These are phyloP conservation scores for Fusarium sp. DNA, from an alignment of 2,329 filamentous ascomycete species.

Conservation along the genomic window DNA sequence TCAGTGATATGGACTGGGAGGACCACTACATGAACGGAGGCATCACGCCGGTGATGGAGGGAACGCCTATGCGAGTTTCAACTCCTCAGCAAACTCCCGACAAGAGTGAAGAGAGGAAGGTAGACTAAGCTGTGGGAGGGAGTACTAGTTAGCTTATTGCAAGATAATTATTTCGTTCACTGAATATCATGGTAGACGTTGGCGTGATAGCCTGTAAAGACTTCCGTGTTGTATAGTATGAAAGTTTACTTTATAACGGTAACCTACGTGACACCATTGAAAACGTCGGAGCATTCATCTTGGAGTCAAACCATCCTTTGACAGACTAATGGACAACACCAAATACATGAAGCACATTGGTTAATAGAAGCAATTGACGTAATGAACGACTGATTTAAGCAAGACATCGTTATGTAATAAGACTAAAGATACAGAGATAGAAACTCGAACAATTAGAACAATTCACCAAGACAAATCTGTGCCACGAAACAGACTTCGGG, in stretches of 20 bases:
- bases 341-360: rapidly evolving
- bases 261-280: no score
- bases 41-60: conserved; percentile 30
- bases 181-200: not conserved
- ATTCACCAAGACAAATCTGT: not conserved
- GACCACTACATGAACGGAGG: conserved; percentile 30
- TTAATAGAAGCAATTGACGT: no score
- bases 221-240: no score
- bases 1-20: conserved; percentile 43
- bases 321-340: rapidly evolving
- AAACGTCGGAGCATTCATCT: rapidly evolving
- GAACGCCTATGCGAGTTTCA: conserved; percentile 6
- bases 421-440: not conserved
- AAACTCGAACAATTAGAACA: rapidly evolving
- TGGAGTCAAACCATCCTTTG: rapidly evolving
- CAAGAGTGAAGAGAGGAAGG: conserved; percentile 20
- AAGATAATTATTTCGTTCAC: not conserved
- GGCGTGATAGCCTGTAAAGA: not conserved
- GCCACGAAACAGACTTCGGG: not conserved
- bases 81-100: conserved; percentile 6
- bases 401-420: not conserved
- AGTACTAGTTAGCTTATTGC: rapidly evolving
- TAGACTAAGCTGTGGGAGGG: not conserved
- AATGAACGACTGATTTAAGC: not conserved
- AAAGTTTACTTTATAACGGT: no score